These are phyloP conservation scores for Echeveria elegans DNA, from an alignment of 164 flowering plant species.

Conservation along the genomic window DNA sequence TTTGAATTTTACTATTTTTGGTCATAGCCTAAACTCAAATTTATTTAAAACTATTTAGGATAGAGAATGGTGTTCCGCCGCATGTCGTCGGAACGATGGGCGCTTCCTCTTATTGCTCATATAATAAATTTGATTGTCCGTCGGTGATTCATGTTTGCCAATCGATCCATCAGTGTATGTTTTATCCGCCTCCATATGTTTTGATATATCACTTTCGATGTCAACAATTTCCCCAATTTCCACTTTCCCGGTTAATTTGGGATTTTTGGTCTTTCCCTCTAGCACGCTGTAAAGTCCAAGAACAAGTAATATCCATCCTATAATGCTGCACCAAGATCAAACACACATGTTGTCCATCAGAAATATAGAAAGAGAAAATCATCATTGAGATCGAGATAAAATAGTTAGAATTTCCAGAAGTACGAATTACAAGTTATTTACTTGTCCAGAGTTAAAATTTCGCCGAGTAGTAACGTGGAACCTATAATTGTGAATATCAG, in stretches of 20 bases:
- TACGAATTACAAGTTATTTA: constrained; percentile 11
- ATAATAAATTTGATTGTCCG: neutral
- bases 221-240: neutral
- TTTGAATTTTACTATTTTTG: too few species aligned
- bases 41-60: too few species aligned
- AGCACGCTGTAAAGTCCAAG: constrained; percentile 16
- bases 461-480: constrained; percentile 50
- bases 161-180: neutral
- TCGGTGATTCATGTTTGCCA: neutral
- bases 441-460: constrained; percentile 53
- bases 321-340: neutral
- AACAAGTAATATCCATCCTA: constrained; percentile 40
- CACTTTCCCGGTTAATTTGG: neutral
- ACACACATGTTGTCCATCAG: too few species aligned
- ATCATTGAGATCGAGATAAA: too few species aligned
- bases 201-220: neutral
- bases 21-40: too few species aligned
- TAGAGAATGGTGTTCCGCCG: too few species aligned
- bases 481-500: constrained; percentile 40
- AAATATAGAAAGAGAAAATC: too few species aligned
- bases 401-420: too few species aligned
- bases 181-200: neutral
- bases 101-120: too few species aligned
- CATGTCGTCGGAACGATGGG: too few species aligned
- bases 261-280: constrained; percentile 39